These are phyloP conservation scores for Vaccinium darrowii DNA, from an alignment of 148 eudicot species.

Conservation along the genomic window DNA sequence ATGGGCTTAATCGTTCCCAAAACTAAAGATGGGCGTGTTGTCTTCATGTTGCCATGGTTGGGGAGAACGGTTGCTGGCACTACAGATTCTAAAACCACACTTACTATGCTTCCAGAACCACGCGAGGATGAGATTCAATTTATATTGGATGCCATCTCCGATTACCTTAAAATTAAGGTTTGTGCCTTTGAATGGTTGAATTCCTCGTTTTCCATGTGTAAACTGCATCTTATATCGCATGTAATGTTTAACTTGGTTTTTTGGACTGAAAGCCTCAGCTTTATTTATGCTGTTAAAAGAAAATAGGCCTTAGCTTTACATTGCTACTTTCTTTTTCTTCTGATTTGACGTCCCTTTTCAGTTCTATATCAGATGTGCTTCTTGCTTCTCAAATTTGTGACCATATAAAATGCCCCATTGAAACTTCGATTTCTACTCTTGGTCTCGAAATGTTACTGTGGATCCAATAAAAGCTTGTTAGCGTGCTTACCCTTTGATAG, in stretches of 20 bases:
- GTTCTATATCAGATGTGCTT: background rate
- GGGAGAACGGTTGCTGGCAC: constrained; percentile 98
- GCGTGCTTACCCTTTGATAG: background rate
- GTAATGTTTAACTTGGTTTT: background rate
- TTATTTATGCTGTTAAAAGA: background rate
- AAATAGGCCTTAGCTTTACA: background rate
- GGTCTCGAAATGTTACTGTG: background rate
- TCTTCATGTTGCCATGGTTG: constrained; percentile 97
- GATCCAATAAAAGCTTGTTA: background rate
- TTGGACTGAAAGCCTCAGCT: background rate
- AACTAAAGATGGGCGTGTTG: constrained; percentile 98
- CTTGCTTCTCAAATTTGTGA: background rate
- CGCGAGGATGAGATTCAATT: constrained; percentile 92
- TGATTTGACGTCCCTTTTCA: background rate
- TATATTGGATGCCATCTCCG: constrained; percentile 83
- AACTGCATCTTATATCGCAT: too few relatives aligned
- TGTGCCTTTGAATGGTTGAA: background rate
- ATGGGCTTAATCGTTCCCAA: constrained; percentile 98
- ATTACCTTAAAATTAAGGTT: constrained; percentile 62
- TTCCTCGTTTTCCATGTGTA: too few relatives aligned
- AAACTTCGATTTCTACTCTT: background rate
- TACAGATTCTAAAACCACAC: constrained; percentile 76
- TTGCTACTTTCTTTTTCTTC: background rate
- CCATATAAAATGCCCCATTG: background rate
- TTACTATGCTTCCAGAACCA: constrained; percentile 95